Percentiles rank a stretch among this genome's conserved stretches.
These are phyloP conservation scores for Trichoderma brevicompactum DNA, from an alignment of 2,329 filamentous ascomycete species.

Conservation along the genomic window DNA sequence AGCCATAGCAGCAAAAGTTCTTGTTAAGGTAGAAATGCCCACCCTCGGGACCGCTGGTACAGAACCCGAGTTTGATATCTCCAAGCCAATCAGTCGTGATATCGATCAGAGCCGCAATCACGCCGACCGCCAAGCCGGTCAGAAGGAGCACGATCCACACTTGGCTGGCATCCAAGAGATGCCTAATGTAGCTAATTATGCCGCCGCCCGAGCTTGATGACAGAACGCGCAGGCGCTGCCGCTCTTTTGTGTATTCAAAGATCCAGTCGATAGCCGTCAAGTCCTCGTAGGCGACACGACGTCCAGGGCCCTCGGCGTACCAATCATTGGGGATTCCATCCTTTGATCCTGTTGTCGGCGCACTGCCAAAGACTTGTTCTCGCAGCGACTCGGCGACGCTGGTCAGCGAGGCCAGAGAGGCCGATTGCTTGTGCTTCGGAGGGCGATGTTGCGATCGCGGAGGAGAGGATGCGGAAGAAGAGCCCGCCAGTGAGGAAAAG, in stretches of 20 bases:
- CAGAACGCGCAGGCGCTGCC: conserved; percentile 81
- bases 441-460: conserved; percentile 12
- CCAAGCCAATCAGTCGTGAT: conserved; percentile 91
- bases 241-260: conserved; percentile 96
- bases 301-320: conserved; percentile 86
- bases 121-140: conserved; percentile 81
- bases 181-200: conserved; percentile 71
- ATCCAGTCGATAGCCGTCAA: conserved; percentile 99
- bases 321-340: conserved; percentile 69
- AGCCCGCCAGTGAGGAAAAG: conserved; percentile 53
- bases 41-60: conserved; percentile 72
- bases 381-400: conserved; percentile 19
- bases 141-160: conserved; percentile 88
- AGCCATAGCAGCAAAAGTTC: conserved; percentile 90
- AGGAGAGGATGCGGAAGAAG: conserved; percentile 19
- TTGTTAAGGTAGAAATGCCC: conserved; percentile 91
- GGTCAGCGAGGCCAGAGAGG: conserved; percentile 22
- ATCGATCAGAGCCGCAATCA: conserved; percentile 86
- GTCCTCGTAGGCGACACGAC: conserved; percentile 92
- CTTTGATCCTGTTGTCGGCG: conserved; percentile 43
- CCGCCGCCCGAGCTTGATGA: conserved; percentile 69
- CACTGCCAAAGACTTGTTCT: conserved; percentile 14
- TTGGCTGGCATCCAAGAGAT: conserved; percentile 82
- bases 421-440: conserved; percentile 6
- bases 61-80: conserved; percentile 89